Percentiles rank a stretch among this genome's conserved stretches.
These are phyloP conservation scores for Whalleya microplaca DNA, from an alignment of 2,329 filamentous ascomycete species.

Conservation along the genomic window DNA sequence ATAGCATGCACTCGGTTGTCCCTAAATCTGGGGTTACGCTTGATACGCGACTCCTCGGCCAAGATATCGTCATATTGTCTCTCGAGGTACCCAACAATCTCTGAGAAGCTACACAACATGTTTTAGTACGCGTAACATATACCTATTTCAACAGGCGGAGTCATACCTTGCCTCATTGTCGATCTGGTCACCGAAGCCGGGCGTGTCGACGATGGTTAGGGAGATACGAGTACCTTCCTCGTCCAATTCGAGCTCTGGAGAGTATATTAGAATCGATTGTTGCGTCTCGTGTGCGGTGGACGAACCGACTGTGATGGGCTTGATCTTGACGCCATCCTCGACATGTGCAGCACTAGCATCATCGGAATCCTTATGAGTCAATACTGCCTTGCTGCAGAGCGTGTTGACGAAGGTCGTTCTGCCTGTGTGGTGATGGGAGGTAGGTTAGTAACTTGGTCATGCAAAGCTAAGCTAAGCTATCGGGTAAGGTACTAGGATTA, in stretches of 20 bases:
- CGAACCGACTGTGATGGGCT: slow-evolving; percentile 95
- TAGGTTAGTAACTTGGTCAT: slow-evolving; percentile 14
- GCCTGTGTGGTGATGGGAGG: slow-evolving; percentile 55
- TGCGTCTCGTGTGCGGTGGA: slow-evolving; percentile 23
- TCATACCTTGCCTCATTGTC: slow-evolving; percentile 95
- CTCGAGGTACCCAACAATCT: slow-evolving; percentile 98
- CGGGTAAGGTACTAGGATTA: too few species aligned
- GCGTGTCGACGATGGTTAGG: slow-evolving; percentile 97
- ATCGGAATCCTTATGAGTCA: slow-evolving; percentile 89
- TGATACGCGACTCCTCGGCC: slow-evolving; percentile 98
- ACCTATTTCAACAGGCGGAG: neutral
- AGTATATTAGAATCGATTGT: slow-evolving; percentile 27
- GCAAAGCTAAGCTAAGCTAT: neutral
- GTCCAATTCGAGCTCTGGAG: slow-evolving; percentile 85
- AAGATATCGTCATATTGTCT: slow-evolving; percentile 99
- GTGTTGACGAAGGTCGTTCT: slow-evolving; percentile 99
- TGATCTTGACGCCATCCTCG: slow-evolving; percentile 97
- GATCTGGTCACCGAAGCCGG: slow-evolving; percentile 97
- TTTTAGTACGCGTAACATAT: slow-evolving; percentile 7
- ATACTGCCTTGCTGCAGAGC: slow-evolving; percentile 91
- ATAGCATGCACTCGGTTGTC: slow-evolving; percentile 98
- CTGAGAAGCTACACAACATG: slow-evolving; percentile 71
- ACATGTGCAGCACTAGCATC: slow-evolving; percentile 86
- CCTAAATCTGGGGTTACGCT: slow-evolving; percentile 99
- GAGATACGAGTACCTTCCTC: slow-evolving; percentile 99